These are phyloP conservation scores for Paratinospora sagittata DNA, from an alignment of 164 flowering plant genomes.

Conservation along the genomic window DNA sequence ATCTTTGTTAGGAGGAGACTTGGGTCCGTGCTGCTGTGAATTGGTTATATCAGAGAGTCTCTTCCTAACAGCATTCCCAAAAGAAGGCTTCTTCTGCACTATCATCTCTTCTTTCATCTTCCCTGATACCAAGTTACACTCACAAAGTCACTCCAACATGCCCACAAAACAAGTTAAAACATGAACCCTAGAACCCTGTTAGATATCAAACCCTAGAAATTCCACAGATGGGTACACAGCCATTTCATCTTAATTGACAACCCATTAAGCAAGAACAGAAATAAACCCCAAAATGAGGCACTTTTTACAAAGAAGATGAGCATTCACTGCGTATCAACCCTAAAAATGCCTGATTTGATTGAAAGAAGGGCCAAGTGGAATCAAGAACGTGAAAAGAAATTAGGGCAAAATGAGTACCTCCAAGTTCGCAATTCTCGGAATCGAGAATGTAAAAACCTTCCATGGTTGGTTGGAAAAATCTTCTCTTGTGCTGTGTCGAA, in stretches of 20 bases:
- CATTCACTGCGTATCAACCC: not conserved
- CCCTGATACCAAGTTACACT: not conserved
- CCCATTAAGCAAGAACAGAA: not conserved
- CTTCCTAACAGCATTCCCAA: constrained; percentile 40
- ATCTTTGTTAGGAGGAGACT: constrained; percentile 15
- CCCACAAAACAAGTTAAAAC: not conserved
- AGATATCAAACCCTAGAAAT: constrained; percentile 4
- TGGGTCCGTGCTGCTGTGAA: constrained; percentile 21
- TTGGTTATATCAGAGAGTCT: constrained; percentile 67
- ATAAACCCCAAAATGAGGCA: not conserved
- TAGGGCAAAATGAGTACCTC: constrained; percentile 11
- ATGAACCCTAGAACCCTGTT: constrained; percentile 5
- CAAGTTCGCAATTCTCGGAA: constrained; percentile 9
- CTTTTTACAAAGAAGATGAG: not conserved
- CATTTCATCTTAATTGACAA: not conserved
- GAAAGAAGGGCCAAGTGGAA: not conserved
- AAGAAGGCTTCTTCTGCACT: constrained; percentile 33
- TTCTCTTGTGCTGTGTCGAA: not conserved
- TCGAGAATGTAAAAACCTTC: constrained; percentile 14
- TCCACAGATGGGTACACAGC: not conserved
- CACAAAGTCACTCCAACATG: not conserved
- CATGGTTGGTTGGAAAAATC: not conserved
- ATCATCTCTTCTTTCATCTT: constrained; percentile 33
- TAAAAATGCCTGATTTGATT: not conserved
- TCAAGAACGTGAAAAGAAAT: not conserved